These are phyloP conservation scores for Penicillium roqueforti DNA, from an alignment of 495 filamentous ascomycete genomes.

Conservation along the genomic window DNA sequence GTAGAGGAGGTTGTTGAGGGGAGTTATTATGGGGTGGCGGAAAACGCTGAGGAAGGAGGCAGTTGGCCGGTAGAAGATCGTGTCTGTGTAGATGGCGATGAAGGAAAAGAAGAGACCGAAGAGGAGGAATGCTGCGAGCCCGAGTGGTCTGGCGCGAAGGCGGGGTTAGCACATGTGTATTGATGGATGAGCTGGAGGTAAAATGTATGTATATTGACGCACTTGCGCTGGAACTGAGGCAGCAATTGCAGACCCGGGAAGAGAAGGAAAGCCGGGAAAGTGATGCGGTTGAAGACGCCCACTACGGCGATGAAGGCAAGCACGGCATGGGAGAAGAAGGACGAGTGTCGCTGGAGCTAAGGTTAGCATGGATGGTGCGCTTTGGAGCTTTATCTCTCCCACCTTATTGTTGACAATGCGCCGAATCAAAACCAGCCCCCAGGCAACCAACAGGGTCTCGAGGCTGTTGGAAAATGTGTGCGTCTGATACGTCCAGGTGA, in stretches of 20 bases:
- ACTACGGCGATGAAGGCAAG: constrained; percentile 78
- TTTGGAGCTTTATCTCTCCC: constrained; percentile 13
- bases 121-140: constrained; percentile 56
- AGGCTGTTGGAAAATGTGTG: constrained; percentile 98
- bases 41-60: constrained; percentile 49
- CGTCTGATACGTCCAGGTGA: constrained; percentile 98
- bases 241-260: constrained; percentile 76
- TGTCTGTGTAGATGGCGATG: constrained; percentile 76
- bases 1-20: constrained; percentile 86
- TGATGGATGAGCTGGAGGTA: background rate
- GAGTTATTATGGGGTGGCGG: constrained; percentile 71
- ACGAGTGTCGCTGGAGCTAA: constrained; percentile 58
- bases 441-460: constrained; percentile 85
- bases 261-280: constrained; percentile 87
- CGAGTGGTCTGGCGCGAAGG: constrained; percentile 55
- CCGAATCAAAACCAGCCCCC: constrained; percentile 85
- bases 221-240: constrained; percentile 82
- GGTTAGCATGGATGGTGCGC: constrained; percentile 4
- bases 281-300: constrained; percentile 92
- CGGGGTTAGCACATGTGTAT: constrained; percentile 13
- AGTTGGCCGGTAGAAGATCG: constrained; percentile 67
- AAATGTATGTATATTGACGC: constrained; percentile 22
- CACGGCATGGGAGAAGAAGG: constrained; percentile 66
- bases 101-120: constrained; percentile 60
- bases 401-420: constrained; percentile 77